Evolutionary conservation across 148 eudicot genomes (phyloP), one percentile per base, ranked within the genome.

Genomic region (Polygonum aviculare): DNA sequence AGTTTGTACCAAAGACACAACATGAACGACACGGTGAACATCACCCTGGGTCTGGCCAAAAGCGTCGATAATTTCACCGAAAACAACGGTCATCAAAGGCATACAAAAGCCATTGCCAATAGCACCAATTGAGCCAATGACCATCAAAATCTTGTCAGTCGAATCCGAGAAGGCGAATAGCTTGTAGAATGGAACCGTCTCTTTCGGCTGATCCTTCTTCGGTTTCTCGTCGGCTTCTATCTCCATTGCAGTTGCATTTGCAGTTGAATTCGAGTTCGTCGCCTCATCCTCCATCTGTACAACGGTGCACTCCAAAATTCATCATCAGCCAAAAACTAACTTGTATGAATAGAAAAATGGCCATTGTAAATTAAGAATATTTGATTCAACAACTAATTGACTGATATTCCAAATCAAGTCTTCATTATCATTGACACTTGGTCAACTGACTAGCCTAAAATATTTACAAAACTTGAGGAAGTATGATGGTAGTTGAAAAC

Each of bases 1-100:
- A 85, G 85, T 83, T 84, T 86, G 76, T 79, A 78, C 80, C 73
- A n/a, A 4, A 3, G 77, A 74, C 45, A 74, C 50, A 10, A 40
- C 74, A 65, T 74, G 63, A 63, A 74, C 18, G 50, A 79, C 60
- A 18, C 63, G 59, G 8, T 60, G 51, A 12, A 26, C 31, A 26
- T 5, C 18, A 60, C 26, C 10, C 47, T 79, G 78, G 8, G 70
- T 80, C 22, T 71, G 8, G 8, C 82, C 82, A 57, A 80, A 76
- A 55, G 76, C 82, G 59, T 76, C 77, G 40, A 76, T 76, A 15
- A 76, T 41, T 15, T 80, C 72, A 71, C 82, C 82, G 16, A 80
- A 72, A 80, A 80, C 39, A 67, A 80, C 33, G 48, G 82, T 40
- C 82, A 80, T 79, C 59, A 79, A 40, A n/a, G 81, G 81, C 81